Conservation (phyloP, 2,329 filamentous ascomycete genomes). For the Colletotrichum sp. region DNA sequence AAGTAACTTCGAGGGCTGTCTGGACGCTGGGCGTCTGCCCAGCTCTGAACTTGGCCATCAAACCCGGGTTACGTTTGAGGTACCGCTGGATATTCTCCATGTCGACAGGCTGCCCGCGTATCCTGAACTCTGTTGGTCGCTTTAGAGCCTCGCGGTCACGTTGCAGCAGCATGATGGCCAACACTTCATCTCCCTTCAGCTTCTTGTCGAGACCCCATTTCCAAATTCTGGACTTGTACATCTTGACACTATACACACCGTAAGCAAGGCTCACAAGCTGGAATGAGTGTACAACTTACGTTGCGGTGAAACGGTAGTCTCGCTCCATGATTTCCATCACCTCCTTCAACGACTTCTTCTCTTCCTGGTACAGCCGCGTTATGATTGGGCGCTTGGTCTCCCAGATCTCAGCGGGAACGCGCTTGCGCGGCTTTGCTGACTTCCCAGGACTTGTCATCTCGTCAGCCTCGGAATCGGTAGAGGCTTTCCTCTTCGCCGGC, state of each 20-base stretch:
- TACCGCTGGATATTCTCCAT: conserved; percentile 45
- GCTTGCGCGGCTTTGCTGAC: conserved; percentile 25
- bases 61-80: conserved; percentile 40
- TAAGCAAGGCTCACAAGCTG: not conserved
- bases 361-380: conserved; percentile 42
- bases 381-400: conserved; percentile 39
- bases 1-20: conserved; percentile 34
- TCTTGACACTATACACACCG: conserved; percentile 36
- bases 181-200: conserved; percentile 43
- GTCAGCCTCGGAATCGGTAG: conserved; percentile 32
- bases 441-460: conserved; percentile 26
- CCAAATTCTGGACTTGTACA: conserved; percentile 48
- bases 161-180: conserved; percentile 41
- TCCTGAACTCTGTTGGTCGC: conserved; percentile 38
- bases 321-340: conserved; percentile 43
- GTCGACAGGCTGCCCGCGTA: conserved; percentile 42
- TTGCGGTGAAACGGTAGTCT: conserved; percentile 42
- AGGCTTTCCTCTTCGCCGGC: conserved; percentile 24
- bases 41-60: conserved; percentile 34
- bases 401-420: conserved; percentile 36
- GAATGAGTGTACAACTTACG: conserved; percentile 31
- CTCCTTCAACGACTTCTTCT: conserved; percentile 44
- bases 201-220: conserved; percentile 48
- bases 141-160: conserved; percentile 38
- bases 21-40: conserved; percentile 34